Evolutionary conservation across 257 asterid genomes (phyloP).

Genomic region (Fraxinus anomala): DNA sequence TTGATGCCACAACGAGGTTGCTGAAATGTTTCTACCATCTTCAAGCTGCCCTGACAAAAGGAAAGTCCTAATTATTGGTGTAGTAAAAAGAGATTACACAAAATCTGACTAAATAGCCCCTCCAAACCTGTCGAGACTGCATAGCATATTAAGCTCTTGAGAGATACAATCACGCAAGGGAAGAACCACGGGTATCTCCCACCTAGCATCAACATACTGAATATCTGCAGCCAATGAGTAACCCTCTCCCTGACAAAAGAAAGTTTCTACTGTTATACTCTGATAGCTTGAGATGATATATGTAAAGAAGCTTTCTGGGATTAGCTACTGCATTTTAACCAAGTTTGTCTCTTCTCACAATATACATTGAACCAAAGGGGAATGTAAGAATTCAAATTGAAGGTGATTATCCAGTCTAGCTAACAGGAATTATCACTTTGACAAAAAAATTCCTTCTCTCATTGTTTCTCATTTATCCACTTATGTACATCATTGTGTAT

Average conservation of each 20-base stretch:
- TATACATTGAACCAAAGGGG: not conserved
- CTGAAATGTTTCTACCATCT: conserved; percentile 56
- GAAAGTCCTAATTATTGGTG: conserved; percentile 28
- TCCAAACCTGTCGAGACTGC: conserved; percentile 78
- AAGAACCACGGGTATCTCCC: conserved; percentile 77
- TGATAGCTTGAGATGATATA: conserved; percentile 3
- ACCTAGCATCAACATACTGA: conserved; percentile 88
- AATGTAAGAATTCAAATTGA: not conserved
- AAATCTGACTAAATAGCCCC: not conserved
- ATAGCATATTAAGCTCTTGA: conserved; percentile 72
- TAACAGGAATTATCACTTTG: not conserved
- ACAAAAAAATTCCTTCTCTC: not conserved
- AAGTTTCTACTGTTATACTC: not conserved
- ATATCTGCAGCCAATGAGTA: conserved; percentile 90
- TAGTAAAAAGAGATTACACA: not conserved
- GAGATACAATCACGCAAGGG: conserved; percentile 88
- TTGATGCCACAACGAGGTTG: conserved; percentile 66
- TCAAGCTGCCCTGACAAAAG: conserved; percentile 63
- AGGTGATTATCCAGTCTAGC: not conserved
- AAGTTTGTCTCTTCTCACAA: conserved; percentile 11
- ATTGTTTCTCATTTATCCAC: not conserved
- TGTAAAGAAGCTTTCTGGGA: not conserved
- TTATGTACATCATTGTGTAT: not conserved
- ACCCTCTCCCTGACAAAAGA: conserved; percentile 74
- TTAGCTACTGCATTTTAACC: not conserved